A percentile compares a stretch with the other conserved stretches of the same genome.
Evolutionary conservation across 129 eudicot genomes (phyloP).

Genomic region (Helianthus annuus): DNA sequence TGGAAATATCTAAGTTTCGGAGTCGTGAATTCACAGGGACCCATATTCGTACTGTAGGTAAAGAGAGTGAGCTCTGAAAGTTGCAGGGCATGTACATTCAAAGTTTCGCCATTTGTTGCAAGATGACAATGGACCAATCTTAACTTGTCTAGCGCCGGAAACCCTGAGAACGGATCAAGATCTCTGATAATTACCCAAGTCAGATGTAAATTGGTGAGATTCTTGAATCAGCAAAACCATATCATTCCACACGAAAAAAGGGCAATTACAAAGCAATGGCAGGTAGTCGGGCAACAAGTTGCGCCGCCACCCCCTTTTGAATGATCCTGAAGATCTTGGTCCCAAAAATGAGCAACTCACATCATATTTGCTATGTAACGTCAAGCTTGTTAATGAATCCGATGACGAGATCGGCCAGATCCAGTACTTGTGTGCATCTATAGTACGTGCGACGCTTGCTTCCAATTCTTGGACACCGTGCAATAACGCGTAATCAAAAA

Average conservation of each 20-base stretch:
- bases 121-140: not conserved
- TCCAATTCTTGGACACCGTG: conserved; percentile 16
- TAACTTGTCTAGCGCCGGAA: conserved; percentile 18
- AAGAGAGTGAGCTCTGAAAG: conserved; percentile 2
- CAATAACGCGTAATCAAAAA: conserved; percentile 4
- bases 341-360: not conserved
- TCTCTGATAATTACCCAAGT: not conserved
- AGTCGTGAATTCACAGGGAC: not conserved
- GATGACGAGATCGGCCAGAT: not conserved
- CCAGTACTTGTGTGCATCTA: not conserved
- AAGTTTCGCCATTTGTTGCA: too few species aligned
- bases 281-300: too few species aligned
- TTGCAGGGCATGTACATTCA: not conserved
- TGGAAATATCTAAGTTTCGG: conserved; percentile 12
- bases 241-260: too few species aligned
- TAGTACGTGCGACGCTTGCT: not conserved
- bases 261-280: too few species aligned
- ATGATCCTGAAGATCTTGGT: not conserved
- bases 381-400: conserved; percentile 7
- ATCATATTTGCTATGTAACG: not conserved
- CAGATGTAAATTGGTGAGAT: conserved; percentile 12
- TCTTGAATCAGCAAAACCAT: too few species aligned
- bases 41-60: not conserved
- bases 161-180: conserved; percentile 19
- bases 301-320: too few species aligned